Base-by-base conservation (phyloP, 2,329 filamentous ascomycete genomes). In the Paecilomyces sp. region DNA sequence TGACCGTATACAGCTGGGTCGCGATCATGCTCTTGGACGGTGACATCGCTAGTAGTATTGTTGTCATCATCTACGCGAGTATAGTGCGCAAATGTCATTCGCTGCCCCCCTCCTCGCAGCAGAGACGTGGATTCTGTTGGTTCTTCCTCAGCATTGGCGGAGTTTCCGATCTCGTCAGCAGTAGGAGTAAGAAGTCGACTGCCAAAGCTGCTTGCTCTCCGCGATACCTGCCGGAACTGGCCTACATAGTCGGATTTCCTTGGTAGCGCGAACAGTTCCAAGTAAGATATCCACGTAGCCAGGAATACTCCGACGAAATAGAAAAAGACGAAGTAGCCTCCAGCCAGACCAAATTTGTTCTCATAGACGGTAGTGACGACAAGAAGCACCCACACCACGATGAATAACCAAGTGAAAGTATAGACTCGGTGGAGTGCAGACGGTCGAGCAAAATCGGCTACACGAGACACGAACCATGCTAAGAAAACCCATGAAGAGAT, bases 381-480 rank as follows among this genome's bases (percentile, higher is more conserved):
- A 59, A 96, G 82, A 50, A 90, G 67, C 1, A 83, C 75, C 87
- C 92, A 97, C 47, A 85, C 84, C 0, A 91, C 73, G 33, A 85
- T 71, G 71, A 92, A 97, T 54, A 96, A 81, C 92, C 94, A 97
- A 9, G 95, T 83, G 53, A 92, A 81, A 56, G 85, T 83, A 72
- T 94, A 97, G 4, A 88, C 84, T 22, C 93, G 85, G 60, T 95
- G 90, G 6, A 97, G 84, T 3, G 93, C 93, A 18, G 90, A 94
- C 1, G 94, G 93, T 13, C 93, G 85, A 55, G 89, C 85, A 62
- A 88, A 89, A 68, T 92, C 88, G 15, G 91, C 89, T 1, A 90
- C 87, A 18, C 88, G 85, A 67, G 91, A 86, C 36, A 95, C 81
- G 63, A 91, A 88, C 93, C 93, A 97, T 54, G 91, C 87, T 22